Evolutionary conservation across 2,329 filamentous ascomycete species (phyloP), one percentile per base, ranked within the genome.

Genomic region (Purpureocillium lavendulum): DNA sequence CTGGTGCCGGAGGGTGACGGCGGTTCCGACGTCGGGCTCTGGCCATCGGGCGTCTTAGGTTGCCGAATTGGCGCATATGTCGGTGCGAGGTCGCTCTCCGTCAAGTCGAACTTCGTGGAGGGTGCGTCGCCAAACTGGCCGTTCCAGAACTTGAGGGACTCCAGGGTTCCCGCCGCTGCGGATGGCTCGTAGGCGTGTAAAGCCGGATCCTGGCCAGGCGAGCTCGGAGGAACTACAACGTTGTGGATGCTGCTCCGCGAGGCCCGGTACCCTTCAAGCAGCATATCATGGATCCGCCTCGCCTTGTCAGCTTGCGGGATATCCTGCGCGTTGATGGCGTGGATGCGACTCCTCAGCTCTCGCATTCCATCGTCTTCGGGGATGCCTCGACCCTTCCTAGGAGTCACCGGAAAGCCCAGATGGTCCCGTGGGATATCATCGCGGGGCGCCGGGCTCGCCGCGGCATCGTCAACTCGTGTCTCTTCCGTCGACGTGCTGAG

Each of bases 361-460:
- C 73, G 69, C 81, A 87, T 89, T 33, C 86, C 86, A 66, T 92
- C 86, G 53, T 90, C 83, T 54, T 82, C 86, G 1, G 85, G 84
- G 31, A 87, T 60, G 30, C 51, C 57, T 12, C 54, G 56, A 35
- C 49, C 52, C 42, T 51, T 57, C 39, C 43, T 47, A 8, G 58
- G 51, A 32, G 51, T 54, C 41, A 56, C 39, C 10, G 56, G 52
- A 36, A 60, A 57, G 33, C 55, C 55, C 11, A 64, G 53, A 35
- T 57, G 60, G 35, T 63, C 59, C 21, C 47, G 58, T 10, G 53
- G 44, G 15, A 50, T 41, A 30, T 43, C 47, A 36, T 54, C 48
- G 32, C 44, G 43, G 18, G 48, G 45, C 17, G 43, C 41, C 35
- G 49, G 47, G 29, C 41, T 46, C 21, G 45, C 44, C 17, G 48